Conservation (phyloP, 163 green algal genomes). For the Scenedesmus sp. region DNA sequence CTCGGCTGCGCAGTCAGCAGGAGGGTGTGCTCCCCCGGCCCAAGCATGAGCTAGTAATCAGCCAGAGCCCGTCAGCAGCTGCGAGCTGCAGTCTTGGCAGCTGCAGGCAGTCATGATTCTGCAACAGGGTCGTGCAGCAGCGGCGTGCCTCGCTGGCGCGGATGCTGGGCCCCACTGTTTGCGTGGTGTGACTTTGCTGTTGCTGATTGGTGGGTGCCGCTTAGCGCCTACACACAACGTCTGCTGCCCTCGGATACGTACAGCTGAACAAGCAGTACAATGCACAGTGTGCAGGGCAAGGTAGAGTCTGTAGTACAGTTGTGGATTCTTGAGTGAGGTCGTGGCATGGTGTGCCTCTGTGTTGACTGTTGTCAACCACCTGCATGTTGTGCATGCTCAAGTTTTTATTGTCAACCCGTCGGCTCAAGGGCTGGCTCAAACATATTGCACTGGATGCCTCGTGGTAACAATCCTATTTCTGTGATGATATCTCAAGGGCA, state of each 20-base stretch:
- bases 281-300: neutral
- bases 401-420: no score
- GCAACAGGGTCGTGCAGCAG: neutral
- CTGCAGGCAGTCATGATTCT: neutral
- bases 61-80: neutral
- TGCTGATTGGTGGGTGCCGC: neutral
- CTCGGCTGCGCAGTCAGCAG: neutral
- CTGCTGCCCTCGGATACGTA: neutral
- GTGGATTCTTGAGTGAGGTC: neutral
- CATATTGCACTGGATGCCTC: no score
- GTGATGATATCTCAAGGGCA: no score
- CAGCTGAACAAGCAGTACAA: conserved; percentile 11
- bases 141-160: neutral
- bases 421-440: no score
- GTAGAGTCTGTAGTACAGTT: neutral
- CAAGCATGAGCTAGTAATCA: no score
- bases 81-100: neutral
- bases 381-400: no score
- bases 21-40: no score
- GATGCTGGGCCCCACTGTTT: neutral
- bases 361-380: no score
- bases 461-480: no score
- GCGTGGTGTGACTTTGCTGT: neutral
- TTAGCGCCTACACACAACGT: neutral
- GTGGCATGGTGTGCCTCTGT: neutral